Base-by-base conservation (phyloP, 495 filamentous ascomycete genomes). In the Elasticomyces elasticus region DNA sequence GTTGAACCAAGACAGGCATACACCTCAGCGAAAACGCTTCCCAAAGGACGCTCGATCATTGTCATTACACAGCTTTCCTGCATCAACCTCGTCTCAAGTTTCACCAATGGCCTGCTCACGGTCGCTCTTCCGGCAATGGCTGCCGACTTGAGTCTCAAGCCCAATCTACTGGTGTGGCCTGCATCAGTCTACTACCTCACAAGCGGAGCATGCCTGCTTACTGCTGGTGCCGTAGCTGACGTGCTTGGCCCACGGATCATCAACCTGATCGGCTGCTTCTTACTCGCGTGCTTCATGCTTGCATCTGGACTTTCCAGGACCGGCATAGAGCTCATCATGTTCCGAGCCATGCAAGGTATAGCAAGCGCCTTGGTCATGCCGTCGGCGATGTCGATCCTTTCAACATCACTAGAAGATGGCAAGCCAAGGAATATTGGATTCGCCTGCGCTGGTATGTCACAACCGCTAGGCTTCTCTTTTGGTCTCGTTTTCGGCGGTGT, bases 401-500 rank as follows among this genome's bases (percentile, higher is more conserved):
- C 75, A 0, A 61, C 66, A n/a, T 60, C 70, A 0, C 64, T 78
- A 41, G 69, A 70, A 33, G 31, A 30, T 31, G 79, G 79, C 0
- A 61, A 65, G 17, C 46, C 58, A 24, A 62, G 79, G 5, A 84
- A 81, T 49, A 55, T 78, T 0, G 78, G 66, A 0, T 80, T 81
- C 56, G 72, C 74, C 0, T 71, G 65, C 37, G 52, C 79, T 6
- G 79, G 79, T 0, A 55, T 73, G 3, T 74, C 71, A 2, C 70
- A 74, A 51, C 74, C 75, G 0, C 35, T 81, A 19, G 79, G 78
- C 1, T 82, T 76, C 62, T 71, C 72, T 0, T 33, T 79, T 9
- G 79, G 79, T 0, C 65, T 82, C 1, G 69, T 82, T 0, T 60
- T 81, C 2, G 76, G 74, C 20, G 78, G 79, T 6, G 53, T 80